Percentiles rank a stretch among this genome's conserved stretches.
Conservation (phyloP, 2,329 filamentous ascomycete species). For the Hymenoscyphus repandus region DNA sequence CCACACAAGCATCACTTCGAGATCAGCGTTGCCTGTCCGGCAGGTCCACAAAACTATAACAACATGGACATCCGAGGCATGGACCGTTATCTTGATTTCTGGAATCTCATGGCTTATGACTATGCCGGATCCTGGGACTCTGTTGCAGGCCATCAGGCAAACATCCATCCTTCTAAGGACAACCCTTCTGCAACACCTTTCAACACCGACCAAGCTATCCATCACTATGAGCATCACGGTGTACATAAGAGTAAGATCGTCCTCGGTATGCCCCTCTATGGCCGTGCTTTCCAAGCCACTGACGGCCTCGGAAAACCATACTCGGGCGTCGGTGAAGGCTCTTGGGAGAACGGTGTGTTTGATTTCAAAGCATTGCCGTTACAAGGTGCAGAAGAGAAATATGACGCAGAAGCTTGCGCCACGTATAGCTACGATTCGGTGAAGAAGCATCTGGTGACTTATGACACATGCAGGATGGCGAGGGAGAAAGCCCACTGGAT, state of each 20-base stretch:
- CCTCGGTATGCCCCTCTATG: slow-evolving; percentile 88
- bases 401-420: slow-evolving; percentile 60
- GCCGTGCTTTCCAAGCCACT: slow-evolving; percentile 76
- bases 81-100: slow-evolving; percentile 65
- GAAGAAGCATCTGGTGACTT: slow-evolving; percentile 66
- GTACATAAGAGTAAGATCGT: slow-evolving; percentile 71
- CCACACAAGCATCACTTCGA: slow-evolving; percentile 47
- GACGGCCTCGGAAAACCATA: slow-evolving; percentile 66
- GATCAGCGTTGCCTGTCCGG: slow-evolving; percentile 59
- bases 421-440: slow-evolving; percentile 70
- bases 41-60: slow-evolving; percentile 56
- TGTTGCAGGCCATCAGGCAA: slow-evolving; percentile 71
- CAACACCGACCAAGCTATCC: slow-evolving; percentile 65
- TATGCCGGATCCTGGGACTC: slow-evolving; percentile 79
- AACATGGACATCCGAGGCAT: slow-evolving; percentile 59
- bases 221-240: slow-evolving; percentile 61
- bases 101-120: slow-evolving; percentile 87
- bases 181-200: slow-evolving; percentile 70
- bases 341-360: slow-evolving; percentile 79
- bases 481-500: slow-evolving; percentile 69
- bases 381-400: slow-evolving; percentile 55
- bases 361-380: slow-evolving; percentile 84
- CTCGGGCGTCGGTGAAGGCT: slow-evolving; percentile 69
- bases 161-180: slow-evolving; percentile 56
- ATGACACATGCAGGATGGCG: slow-evolving; percentile 67